A percentile compares a stretch with the other conserved stretches of the same genome.
These are phyloP conservation scores for Scheffersomyces amazonensis DNA, from an alignment of 805 yeast species.

Conservation along the genomic window DNA sequence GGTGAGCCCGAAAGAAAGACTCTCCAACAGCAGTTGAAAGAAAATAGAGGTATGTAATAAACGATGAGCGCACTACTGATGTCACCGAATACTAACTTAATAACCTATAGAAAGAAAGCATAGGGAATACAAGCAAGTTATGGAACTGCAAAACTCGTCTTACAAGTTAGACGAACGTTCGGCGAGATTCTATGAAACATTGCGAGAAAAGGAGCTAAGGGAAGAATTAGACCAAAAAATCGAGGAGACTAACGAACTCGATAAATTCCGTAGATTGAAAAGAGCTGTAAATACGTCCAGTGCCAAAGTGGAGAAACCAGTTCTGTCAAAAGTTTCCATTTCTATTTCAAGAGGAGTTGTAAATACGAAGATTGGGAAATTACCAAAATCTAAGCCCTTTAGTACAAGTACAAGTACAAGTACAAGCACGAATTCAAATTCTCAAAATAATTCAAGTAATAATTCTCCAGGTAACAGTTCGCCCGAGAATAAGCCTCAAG, in stretches of 20 bases:
- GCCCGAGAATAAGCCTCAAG: not conserved
- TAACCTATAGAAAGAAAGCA: slow-evolving; percentile 2
- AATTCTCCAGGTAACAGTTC: too few relatives aligned
- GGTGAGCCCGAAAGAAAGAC: slow-evolving; percentile 30
- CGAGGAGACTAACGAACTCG: slow-evolving; percentile 18
- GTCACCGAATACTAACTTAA: not conserved
- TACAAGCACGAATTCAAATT: not conserved
- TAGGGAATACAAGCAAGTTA: slow-evolving; percentile 16
- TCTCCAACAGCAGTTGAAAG: slow-evolving; percentile 40
- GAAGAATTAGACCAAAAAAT: slow-evolving; percentile 16
- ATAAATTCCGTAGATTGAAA: slow-evolving; percentile 7
- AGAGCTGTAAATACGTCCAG: not conserved
- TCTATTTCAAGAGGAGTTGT: not conserved
- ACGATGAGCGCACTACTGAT: not conserved
- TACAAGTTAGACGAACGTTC: slow-evolving; percentile 39
- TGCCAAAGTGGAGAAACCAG: not conserved
- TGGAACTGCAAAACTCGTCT: slow-evolving; percentile 34
- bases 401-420: not conserved
- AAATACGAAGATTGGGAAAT: not conserved
- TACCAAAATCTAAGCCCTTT: not conserved
- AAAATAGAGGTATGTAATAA: slow-evolving; percentile 32
- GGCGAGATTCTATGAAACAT: slow-evolving; percentile 29
- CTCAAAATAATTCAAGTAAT: too few relatives aligned
- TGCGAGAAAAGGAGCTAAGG: slow-evolving; percentile 16
- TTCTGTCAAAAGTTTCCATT: not conserved